Conservation (phyloP, 306 rosid genomes). For the cucumber (Cucumis sativus) region DNA sequence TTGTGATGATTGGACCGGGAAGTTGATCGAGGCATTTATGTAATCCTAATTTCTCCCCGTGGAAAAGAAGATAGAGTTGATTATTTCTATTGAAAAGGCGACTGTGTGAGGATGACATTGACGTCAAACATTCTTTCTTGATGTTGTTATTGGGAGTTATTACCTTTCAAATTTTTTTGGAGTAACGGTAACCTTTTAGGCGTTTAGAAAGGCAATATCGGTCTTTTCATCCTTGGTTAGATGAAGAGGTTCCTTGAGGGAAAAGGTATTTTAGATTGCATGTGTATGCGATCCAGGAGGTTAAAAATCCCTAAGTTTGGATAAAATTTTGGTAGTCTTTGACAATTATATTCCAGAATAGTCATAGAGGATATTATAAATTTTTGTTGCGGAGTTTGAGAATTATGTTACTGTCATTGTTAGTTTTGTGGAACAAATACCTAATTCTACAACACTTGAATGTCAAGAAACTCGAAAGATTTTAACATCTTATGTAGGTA, state of each 20-base stretch:
- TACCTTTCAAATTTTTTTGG: background rate
- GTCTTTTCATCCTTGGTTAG: background rate
- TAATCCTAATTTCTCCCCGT: too few species aligned
- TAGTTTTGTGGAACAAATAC: background rate
- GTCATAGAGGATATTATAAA: background rate
- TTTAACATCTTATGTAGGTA: background rate
- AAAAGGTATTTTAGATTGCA: background rate
- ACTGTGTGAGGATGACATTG: background rate
- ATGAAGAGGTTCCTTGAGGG: background rate
- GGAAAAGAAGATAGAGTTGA: background rate
- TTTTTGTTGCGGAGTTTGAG: background rate
- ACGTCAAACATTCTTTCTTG: background rate
- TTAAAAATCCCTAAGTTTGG: background rate
- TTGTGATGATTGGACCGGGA: background rate
- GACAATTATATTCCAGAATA: background rate
- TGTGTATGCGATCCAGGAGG: background rate
- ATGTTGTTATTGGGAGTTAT: background rate
- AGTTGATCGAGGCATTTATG: background rate
- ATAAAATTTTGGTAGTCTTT: background rate
- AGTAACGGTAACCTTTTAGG: background rate
- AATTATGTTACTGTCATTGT: background rate
- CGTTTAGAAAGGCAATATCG: background rate
- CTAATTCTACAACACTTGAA: background rate
- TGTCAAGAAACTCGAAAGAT: background rate
- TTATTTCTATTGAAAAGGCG: background rate